These are phyloP conservation scores for Metroxylon sagu DNA, from an alignment of 176 grass and related monocot species.

Conservation along the genomic window DNA sequence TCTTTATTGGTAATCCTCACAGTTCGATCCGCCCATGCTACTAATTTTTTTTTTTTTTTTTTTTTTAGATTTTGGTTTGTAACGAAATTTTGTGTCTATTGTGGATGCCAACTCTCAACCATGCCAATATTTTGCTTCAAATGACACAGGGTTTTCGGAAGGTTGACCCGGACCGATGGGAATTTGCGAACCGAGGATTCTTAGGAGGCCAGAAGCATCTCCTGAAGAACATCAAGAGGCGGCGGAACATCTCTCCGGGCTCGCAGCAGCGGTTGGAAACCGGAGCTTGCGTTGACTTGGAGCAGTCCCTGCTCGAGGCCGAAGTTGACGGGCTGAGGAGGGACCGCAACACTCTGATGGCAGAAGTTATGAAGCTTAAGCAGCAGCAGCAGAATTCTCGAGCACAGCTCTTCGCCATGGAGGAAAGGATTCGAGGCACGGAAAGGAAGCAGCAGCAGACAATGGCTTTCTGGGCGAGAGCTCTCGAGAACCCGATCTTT, in stretches of 20 bases:
- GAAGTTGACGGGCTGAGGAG: constrained; percentile 21
- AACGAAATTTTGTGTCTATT: no score
- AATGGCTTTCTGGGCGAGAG: constrained; percentile 23
- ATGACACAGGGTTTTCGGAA: constrained; percentile 40
- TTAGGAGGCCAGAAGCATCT: constrained; percentile 38
- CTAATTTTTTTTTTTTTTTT: no score
- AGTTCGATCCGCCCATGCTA: no score
- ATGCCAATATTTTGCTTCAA: not conserved
- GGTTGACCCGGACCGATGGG: constrained; percentile 36
- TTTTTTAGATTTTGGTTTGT: no score
- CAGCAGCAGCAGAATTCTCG: constrained; percentile 18
- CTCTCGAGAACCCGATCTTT: constrained; percentile 25
- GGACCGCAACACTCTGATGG: constrained; percentile 24
- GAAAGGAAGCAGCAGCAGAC: constrained; percentile 36
- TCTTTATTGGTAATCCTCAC: no score
- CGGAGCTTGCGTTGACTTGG: not conserved
- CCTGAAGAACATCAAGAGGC: constrained; percentile 35
- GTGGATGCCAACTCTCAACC: not conserved
- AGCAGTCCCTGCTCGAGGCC: not conserved
- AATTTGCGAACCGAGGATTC: constrained; percentile 41
- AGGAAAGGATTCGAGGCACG: constrained; percentile 29
- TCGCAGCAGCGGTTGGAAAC: not conserved
- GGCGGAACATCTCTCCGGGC: constrained; percentile 19
- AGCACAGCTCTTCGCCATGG: constrained; percentile 35
- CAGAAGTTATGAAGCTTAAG: constrained; percentile 32